Base-by-base conservation (phyloP, 305 asterid species). In the Vinca major region DNA sequence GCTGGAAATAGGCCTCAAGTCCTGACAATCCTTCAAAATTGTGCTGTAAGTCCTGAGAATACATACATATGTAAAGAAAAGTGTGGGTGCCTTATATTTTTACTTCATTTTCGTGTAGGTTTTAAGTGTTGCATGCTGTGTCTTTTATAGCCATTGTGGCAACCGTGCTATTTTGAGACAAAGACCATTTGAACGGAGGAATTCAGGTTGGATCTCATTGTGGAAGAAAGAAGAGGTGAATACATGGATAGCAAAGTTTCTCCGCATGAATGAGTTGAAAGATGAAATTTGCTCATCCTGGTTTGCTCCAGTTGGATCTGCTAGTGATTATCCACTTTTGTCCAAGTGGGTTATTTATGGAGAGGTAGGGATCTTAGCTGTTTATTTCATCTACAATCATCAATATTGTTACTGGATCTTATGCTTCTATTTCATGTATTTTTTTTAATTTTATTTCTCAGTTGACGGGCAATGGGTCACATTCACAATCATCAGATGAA, bases 241-340 rank as follows among this genome's bases (percentile, higher is more conserved):
- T 76, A 84, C 96, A 54, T 94, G 92, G 99, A 86, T 94, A 63
- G 82, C 88, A 39, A 94, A 91, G 79, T 86, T 94, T 62, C 78
- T 94, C 62, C 91, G 88, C 44, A 77, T 94, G 91, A 86, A 87
- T 76, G 86, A 94, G 83, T 83, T 88, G 67, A 94, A 94, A 82
- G 89, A 91, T 52, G 91, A 91, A 80, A 91, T 91, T 55, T 94
- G 99, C 83, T 74, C 81, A 61, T 91, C 99, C 55, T 94, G 99
- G 99, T 94, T 94, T 85, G 99, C 99, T 43, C 97, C 99, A 12
- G 99, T 94, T 78, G 99, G 99, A 53, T 94, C 97, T 57, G 99
- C 99, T 41, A 86, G 81, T 69, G 99, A 91, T 79, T 94, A 91
- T 82, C 99, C 99, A n/a, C 83, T 94, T 68, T 76, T 86, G 72